Base-by-base conservation (phyloP, 208 protist genomes). In the Polymyxa betae region DNA sequence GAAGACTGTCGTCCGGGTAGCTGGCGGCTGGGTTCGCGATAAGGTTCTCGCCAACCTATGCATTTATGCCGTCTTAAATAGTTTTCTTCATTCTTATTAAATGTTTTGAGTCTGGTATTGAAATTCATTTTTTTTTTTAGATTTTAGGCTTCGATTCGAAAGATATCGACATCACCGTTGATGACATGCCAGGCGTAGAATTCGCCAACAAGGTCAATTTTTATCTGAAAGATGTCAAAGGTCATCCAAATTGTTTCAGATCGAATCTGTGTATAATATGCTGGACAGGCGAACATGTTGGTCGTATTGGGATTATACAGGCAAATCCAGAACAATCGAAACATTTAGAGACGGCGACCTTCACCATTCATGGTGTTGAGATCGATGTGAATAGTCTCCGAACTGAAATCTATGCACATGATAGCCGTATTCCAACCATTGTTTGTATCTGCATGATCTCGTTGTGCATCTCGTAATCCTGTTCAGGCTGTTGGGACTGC, bases 111-210 rank as follows among this genome's bases (percentile, higher is more conserved):
- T 29, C 88, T 92, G n/a, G 24, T 54, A 92, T 91, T 32, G 29
- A 5, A 41, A n/a, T n/a, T n/a, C n/a, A n/a, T n/a, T n/a, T n/a
- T n/a, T 87, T 35, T 93, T 89, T 90, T n/a, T 77, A 95, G 93
- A 35, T 99, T 41, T 92, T 99, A 0, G 95, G 95, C 10, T 45
- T 95, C 0, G 93, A 96, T 38, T 97, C 95, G 29, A 92, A 98
- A 89, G 98, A 99, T 91, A 98, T 99, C 90, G 98, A 99, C 93
- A 97, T 99, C 78, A 96, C 98, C 10, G 94, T 99, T 49, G 97
- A 99, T 68, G 95, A 95, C 88, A 93, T 94, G 78, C 92, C 90
- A 35, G 96, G 95, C n/a, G 38, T 44, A 5, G 94, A 94, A n/a
- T 99, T 99, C 95, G 98, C 97, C 0, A 90, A 93, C 38, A 93